Base-by-base conservation (phyloP, 257 asterid species). In the Osmanthus fragrans region DNA sequence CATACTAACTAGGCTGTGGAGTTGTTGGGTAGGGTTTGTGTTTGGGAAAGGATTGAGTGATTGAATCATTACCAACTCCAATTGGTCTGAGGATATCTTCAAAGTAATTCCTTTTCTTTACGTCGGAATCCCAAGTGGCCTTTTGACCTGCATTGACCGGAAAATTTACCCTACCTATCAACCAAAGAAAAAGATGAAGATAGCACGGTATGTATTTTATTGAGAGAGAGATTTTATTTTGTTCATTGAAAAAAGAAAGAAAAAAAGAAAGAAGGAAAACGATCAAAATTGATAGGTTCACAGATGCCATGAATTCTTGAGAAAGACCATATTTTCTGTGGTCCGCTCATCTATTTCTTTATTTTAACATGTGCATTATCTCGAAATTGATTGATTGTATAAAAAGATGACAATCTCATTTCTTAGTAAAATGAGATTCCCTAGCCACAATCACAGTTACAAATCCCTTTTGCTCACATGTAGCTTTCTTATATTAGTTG, bases 61-160 rank as follows among this genome's bases (percentile, higher is more conserved):
- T n/a, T 18, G 39, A 33, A 21, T 7, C 27, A 47, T 8, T 68
- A 18, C 19, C 67, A 66, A 67, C 76, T 73, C 82, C 80, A 77
- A 69, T 49, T 74, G 73, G 79, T 64, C 27, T 70, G 74, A 51
- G 84, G 76, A 77, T 58, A 71, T 60, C 37, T 49, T 29, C 32
- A 67, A 36, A 23, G 77, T 67, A 84, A 82, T 78, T 85, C 82
- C 37, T 42, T 71, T 47, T 65, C 49, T 71, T 80, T 74, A 49
- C 36, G 66, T 75, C 77, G 76, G 76, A 77, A 42, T 33, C 68
- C 75, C 65, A 49, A 49, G 34, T 33, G 70, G 73, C 80, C 63
- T 73, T 83, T 79, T 80, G 82, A 83, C 84, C 82, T 76, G 80
- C 82, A 83, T 80, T 80, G 75, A 77, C 82, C 67, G 75, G 70